A percentile compares a stretch with the other conserved stretches of the same genome.
Evolutionary conservation across 129 eudicot genomes (phyloP).

Genomic region (Ambrosia artemisiifolia): DNA sequence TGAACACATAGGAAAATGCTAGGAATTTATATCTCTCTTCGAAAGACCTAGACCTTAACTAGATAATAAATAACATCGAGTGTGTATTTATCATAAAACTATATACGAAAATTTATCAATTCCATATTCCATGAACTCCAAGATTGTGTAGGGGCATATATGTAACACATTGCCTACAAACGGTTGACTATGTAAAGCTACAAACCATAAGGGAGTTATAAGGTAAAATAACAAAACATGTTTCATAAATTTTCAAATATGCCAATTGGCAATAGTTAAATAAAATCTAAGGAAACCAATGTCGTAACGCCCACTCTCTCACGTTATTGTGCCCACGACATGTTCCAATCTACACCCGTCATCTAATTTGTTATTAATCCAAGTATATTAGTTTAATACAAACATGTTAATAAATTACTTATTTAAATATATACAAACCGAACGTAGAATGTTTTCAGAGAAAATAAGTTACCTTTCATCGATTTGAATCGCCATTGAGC

Average conservation of each 20-base stretch:
- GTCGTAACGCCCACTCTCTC: constrained; percentile 27
- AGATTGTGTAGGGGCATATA: background rate
- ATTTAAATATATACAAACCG: background rate
- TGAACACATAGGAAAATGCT: too few relatives aligned
- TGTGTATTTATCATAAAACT: too few relatives aligned
- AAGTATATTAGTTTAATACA: background rate
- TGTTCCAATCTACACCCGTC: constrained; percentile 33
- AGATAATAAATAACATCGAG: too few relatives aligned
- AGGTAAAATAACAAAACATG: constrained; percentile 8
- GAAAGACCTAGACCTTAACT: too few relatives aligned
- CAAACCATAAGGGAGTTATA: constrained; percentile 17
- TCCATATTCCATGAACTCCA: background rate
- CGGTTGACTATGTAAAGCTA: background rate
- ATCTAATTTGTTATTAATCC: constrained; percentile 2
- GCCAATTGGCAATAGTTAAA: constrained; percentile 36
- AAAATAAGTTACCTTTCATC: background rate
- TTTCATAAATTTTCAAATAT: background rate
- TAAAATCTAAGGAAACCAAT: background rate
- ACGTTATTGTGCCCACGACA: constrained; percentile 38
- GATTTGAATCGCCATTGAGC: background rate
- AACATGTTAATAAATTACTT: background rate
- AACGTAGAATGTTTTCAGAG: background rate
- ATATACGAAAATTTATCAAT: background rate
- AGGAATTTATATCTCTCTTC: too few relatives aligned
- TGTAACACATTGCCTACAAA: background rate